Percentiles rank a stretch among this genome's conserved stretches.
Evolutionary conservation across 2,329 filamentous ascomycete genomes (phyloP).

Genomic region (Tolypocladium pustulatum): DNA sequence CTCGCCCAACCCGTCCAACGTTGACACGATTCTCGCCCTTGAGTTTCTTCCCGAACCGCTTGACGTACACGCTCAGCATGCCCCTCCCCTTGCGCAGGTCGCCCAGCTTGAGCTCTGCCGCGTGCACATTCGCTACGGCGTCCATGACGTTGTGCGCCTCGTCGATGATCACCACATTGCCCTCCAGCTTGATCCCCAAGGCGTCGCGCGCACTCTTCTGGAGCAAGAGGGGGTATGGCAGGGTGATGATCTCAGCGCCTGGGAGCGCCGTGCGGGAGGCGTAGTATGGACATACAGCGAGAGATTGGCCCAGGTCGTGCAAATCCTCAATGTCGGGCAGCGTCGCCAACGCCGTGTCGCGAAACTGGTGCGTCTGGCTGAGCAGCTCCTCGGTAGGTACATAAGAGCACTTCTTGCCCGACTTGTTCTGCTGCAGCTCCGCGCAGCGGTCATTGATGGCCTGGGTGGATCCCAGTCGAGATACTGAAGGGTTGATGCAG

Average conservation of each 20-base stretch:
- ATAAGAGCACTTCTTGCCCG: conserved; percentile 56
- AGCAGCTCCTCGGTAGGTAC: conserved; percentile 71
- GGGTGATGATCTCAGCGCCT: conserved; percentile 76
- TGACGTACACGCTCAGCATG: conserved; percentile 74
- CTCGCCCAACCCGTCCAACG: conserved; percentile 73
- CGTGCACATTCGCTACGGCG: conserved; percentile 79
- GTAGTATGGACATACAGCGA: conserved; percentile 90
- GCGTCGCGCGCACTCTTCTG: conserved; percentile 83
- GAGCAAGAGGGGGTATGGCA: conserved; percentile 84
- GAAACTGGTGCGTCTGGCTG: conserved; percentile 64
- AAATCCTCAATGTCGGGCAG: conserved; percentile 93
- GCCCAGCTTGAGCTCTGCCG: conserved; percentile 60
- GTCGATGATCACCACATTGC: conserved; percentile 88
- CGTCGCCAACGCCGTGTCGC: conserved; percentile 72
- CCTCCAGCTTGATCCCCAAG: conserved; percentile 73
- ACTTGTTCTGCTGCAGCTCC: conserved; percentile 69
- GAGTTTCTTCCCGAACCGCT: conserved; percentile 76
- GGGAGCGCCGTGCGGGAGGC: conserved; percentile 80
- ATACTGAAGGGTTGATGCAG: conserved; percentile 82
- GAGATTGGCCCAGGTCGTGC: conserved; percentile 61
- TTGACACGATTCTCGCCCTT: conserved; percentile 89
- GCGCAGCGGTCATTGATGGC: conserved; percentile 91
- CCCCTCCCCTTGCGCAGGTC: conserved; percentile 64
- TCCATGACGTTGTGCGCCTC: conserved; percentile 98
- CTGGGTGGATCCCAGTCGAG: conserved; percentile 56